Percentiles rank a stretch among this genome's conserved stretches.
phyloP scores from a whole-genome alignment of 331 rosid genomes.

The Malus hybrid region DNA sequence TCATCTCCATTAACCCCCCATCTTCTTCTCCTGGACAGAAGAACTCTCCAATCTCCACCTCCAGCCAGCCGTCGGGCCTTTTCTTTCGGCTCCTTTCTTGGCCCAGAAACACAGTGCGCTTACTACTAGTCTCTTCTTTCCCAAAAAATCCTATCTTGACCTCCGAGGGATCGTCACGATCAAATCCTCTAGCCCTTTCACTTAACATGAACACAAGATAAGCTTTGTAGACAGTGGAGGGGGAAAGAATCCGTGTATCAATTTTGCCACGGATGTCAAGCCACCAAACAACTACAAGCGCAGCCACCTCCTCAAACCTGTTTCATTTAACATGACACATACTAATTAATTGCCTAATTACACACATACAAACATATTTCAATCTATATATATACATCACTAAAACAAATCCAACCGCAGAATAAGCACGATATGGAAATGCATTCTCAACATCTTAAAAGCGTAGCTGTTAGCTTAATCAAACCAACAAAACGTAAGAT shows the following conservation, averaged over 20 bases:
- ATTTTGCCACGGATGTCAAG: not conserved
- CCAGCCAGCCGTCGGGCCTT: conserved; percentile 33
- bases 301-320: not conserved
- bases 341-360: not conserved
- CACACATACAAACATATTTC: not conserved
- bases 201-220: not conserved
- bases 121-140: not conserved
- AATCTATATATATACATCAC: not conserved
- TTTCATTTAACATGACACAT: no score
- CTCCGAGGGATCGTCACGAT: not conserved
- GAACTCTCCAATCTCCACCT: conserved; percentile 39
- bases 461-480: no score
- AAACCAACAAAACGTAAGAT: not conserved
- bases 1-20: not conserved
- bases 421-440: no score
- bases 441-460: no score
- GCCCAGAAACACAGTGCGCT: not conserved
- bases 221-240: not conserved
- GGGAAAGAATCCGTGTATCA: not conserved
- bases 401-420: not conserved
- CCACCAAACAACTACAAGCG: not conserved
- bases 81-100: not conserved
- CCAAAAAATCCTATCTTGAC: not conserved
- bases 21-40: conserved; percentile 14
- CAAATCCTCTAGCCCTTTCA: not conserved